Evolutionary conservation across 441 rosid species (phyloP).

Genomic region (Aquilaria agallochum): DNA sequence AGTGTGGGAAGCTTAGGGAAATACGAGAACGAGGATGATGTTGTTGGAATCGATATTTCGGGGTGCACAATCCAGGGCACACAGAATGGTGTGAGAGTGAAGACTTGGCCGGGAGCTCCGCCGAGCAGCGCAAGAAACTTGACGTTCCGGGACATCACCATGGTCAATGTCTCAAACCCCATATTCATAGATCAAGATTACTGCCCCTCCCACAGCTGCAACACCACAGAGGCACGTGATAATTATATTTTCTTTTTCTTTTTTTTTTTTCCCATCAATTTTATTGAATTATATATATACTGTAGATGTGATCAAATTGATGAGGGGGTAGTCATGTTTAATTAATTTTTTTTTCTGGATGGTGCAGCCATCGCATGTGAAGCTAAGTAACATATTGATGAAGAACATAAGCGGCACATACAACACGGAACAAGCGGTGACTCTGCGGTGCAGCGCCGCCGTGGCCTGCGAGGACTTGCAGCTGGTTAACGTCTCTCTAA

Average conservation of each 20-base stretch:
- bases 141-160: conserved; percentile 32
- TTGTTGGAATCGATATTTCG: conserved; percentile 26
- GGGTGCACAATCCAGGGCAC: conserved; percentile 44
- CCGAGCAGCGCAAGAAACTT: conserved; percentile 39
- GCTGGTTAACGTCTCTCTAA: conserved; percentile 21
- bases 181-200: conserved; percentile 54
- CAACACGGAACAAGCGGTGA: conserved; percentile 28
- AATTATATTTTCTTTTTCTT: neutral
- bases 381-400: conserved; percentile 31
- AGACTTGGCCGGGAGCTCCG: conserved; percentile 44
- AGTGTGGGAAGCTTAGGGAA: conserved; percentile 42
- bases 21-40: conserved; percentile 21
- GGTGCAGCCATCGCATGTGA: conserved; percentile 41
- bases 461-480: conserved; percentile 35
- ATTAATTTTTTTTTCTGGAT: neutral
- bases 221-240: conserved; percentile 23
- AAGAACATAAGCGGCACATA: conserved; percentile 47
- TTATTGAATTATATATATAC: too few species aligned
- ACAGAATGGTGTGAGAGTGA: conserved; percentile 44
- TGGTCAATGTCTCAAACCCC: conserved; percentile 57
- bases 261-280: too few species aligned
- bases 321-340: too few species aligned
- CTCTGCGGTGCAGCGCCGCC: conserved; percentile 37
- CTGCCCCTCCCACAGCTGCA: conserved; percentile 36
- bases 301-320: too few species aligned